phyloP scores from a whole-genome alignment of 768 basidiomycete genomes.

The Suillus tomentosus region DNA sequence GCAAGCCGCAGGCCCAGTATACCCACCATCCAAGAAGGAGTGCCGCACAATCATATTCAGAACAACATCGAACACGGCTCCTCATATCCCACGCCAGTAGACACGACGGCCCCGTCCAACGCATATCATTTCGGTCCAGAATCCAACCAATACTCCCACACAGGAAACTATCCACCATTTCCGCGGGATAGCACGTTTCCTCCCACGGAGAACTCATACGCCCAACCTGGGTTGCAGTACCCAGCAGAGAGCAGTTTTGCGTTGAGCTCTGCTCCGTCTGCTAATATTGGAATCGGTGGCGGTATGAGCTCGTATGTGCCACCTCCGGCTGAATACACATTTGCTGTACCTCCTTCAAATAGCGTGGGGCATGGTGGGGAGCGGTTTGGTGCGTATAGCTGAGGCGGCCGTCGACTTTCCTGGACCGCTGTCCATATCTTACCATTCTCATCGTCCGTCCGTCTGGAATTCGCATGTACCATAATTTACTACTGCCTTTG shows the following conservation, averaged over 20 bases:
- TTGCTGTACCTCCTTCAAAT: constrained; percentile 13
- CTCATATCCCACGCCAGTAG: constrained; percentile 18
- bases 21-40: constrained; percentile 18
- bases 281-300: constrained; percentile 15
- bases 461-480: constrained; percentile 8
- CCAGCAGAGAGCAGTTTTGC: constrained; percentile 22
- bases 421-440: background rate
- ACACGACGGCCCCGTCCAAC: constrained; percentile 23
- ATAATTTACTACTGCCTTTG: constrained; percentile 9
- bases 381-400: constrained; percentile 21
- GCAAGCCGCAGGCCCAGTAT: constrained; percentile 31
- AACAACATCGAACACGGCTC: constrained; percentile 16
- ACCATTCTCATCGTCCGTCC: constrained; percentile 2
- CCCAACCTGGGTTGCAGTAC: constrained; percentile 22
- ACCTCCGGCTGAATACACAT: constrained; percentile 25
- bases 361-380: constrained; percentile 24
- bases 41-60: constrained; percentile 28
- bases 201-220: constrained; percentile 6
- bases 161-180: constrained; percentile 22
- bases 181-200: constrained; percentile 8
- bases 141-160: constrained; percentile 16
- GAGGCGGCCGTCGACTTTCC: background rate
- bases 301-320: constrained; percentile 22
- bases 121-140: constrained; percentile 12
- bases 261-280: constrained; percentile 8